Evolutionary conservation across 78 protist species (phyloP).

Genomic region (Andalucia godoyi): DNA sequence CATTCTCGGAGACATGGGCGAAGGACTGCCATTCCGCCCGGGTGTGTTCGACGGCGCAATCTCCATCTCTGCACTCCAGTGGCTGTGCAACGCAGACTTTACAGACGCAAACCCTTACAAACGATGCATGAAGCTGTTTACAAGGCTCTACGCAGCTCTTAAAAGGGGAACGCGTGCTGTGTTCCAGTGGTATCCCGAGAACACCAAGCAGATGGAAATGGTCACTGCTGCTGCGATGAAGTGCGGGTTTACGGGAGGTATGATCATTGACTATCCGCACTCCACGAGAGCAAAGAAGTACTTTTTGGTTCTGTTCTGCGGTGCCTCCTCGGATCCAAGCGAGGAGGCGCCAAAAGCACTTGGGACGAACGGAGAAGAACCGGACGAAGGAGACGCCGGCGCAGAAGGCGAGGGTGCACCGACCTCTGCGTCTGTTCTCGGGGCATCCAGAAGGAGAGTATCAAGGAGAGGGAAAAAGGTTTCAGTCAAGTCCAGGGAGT

Average conservation of each 20-base stretch:
- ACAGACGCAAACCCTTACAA: slow-evolving; percentile 48
- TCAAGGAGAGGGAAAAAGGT: not conserved
- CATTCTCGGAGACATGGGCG: slow-evolving; percentile 73
- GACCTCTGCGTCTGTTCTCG: not conserved
- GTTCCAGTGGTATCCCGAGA: slow-evolving; percentile 84
- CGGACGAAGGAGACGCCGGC: not conserved
- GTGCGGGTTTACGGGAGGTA: slow-evolving; percentile 89
- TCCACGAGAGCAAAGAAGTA: slow-evolving; percentile 83
- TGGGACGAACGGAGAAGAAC: not conserved
- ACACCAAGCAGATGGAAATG: slow-evolving; percentile 64
- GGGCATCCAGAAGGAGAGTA: not conserved
- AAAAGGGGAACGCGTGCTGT: slow-evolving; percentile 40
- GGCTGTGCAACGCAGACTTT: slow-evolving; percentile 88
- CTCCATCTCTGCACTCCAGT: slow-evolving; percentile 84
- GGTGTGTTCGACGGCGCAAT: slow-evolving; percentile 64
- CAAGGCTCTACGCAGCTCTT: slow-evolving; percentile 43
- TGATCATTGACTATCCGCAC: slow-evolving; percentile 90
- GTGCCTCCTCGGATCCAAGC: not conserved
- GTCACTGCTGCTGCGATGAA: slow-evolving; percentile 60
- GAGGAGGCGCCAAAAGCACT: not conserved
- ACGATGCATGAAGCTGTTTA: slow-evolving; percentile 71
- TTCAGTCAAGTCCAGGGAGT: not conserved
- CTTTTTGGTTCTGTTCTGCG: not conserved
- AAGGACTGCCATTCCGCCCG: slow-evolving; percentile 68
- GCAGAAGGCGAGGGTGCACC: not conserved